Evolutionary conservation across 768 basidiomycete species (phyloP), one percentile per base, ranked within the genome.

Genomic region (Floccularia luteovirens): DNA sequence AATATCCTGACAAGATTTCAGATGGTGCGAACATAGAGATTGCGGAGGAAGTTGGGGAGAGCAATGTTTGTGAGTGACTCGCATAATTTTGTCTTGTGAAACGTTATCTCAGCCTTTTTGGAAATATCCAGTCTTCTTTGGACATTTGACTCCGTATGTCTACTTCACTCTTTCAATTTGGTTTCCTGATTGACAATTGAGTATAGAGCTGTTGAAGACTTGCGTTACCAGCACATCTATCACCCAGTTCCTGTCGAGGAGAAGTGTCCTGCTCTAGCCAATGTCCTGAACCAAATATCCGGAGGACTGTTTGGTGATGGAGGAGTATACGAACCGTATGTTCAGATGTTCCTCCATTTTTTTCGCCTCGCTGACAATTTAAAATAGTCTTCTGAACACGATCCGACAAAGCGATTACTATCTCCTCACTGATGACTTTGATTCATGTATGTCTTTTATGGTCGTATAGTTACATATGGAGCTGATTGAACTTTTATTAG

Each of bases 21-120:
- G 90, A 99, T 62, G 94, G 94, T 40, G 94, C 94, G 14, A 93
- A 90, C 53, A 90, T 91, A 43, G 93, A 97, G 66, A 97, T 98
- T 48, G 92, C 90, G 3, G 90, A 97, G 54, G 92, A 96, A 58
- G 66, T 91, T 34, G 94, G 93, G 22, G 89, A 91, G 55, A 79
- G 75, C 52, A 90, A 94, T 57, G 90, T 92, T 52, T 91, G 88
- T 87, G 58, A 70, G 79, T 85, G 57, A 24, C 43, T 47, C 35
- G 43, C 43, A 16, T 27, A 20, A 5, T 39, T 44, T 43, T 38
- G 24, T 22, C 35, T 17, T 17, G 27, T 31, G 56, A 17, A 44
- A 51, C 11, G 24, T 12, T 8, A 5, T 13, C 30, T 19, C 12
- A 24, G 38, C 25, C 30, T n/a, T n/a, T 14, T 42, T 42, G 14